These are phyloP conservation scores for Saraca asoca DNA, from an alignment of 331 rosid species.

Conservation along the genomic window DNA sequence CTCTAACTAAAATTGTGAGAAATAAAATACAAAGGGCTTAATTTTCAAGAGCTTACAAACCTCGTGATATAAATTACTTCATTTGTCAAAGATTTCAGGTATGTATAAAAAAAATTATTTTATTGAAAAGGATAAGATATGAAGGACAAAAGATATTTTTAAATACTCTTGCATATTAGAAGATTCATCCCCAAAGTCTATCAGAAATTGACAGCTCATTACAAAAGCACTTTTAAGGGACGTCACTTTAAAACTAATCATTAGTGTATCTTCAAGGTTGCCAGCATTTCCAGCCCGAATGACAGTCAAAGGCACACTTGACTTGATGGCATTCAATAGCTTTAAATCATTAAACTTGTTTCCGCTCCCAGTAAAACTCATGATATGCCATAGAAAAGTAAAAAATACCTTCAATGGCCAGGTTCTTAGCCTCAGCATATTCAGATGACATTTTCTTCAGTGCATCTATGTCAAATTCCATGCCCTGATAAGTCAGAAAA, in stretches of 20 bases:
- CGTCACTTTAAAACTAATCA: not conserved
- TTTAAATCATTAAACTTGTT: slow-evolving; percentile 1
- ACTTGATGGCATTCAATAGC: slow-evolving; percentile 17
- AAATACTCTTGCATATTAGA: not conserved
- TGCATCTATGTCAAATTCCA: slow-evolving; percentile 51
- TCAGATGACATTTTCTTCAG: slow-evolving; percentile 67
- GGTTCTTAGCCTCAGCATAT: slow-evolving; percentile 66
- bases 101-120: not conserved
- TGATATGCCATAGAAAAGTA: slow-evolving; percentile 17
- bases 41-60: slow-evolving; percentile 18
- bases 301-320: slow-evolving; percentile 9
- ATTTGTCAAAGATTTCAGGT: not conserved
- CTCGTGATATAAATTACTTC: not conserved
- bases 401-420: slow-evolving; percentile 60
- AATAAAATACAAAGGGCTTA: too few relatives aligned
- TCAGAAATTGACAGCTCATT: slow-evolving; percentile 5
- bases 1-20: not conserved
- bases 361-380: not conserved
- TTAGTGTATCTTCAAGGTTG: not conserved
- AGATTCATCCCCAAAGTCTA: slow-evolving; percentile 1
- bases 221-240: slow-evolving; percentile 26
- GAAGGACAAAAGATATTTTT: not conserved
- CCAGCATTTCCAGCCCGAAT: slow-evolving; percentile 4
- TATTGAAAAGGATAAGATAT: not conserved
- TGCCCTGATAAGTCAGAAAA: slow-evolving; percentile 45